Conservation (phyloP, 768 basidiomycete genomes). For the Mycena indigotica region DNA sequence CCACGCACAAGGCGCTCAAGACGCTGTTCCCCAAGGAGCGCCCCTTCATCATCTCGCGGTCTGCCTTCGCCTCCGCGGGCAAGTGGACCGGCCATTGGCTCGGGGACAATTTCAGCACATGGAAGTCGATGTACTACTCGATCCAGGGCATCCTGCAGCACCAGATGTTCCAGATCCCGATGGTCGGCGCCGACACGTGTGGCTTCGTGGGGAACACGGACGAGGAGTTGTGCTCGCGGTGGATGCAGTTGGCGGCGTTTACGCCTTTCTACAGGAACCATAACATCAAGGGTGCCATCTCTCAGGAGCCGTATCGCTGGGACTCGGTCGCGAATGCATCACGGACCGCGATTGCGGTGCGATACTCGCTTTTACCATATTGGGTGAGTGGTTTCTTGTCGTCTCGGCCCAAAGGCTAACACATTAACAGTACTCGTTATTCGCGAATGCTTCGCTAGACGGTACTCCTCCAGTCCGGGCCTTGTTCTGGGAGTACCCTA, state of each 20-base stretch:
- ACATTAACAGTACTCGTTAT: slow-evolving; percentile 61
- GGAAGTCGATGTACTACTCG: slow-evolving; percentile 69
- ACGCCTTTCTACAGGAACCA: slow-evolving; percentile 84
- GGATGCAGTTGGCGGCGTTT: slow-evolving; percentile 88
- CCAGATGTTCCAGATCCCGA: slow-evolving; percentile 81
- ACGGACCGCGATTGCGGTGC: slow-evolving; percentile 66
- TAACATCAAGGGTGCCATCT: slow-evolving; percentile 61
- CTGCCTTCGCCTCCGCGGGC: slow-evolving; percentile 68
- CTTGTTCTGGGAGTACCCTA: slow-evolving; percentile 77
- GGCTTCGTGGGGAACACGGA: slow-evolving; percentile 72
- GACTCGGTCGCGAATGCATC: slow-evolving; percentile 77
- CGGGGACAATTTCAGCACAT: slow-evolving; percentile 77
- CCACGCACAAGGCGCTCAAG: slow-evolving; percentile 62
- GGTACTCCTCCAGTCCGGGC: slow-evolving; percentile 77
- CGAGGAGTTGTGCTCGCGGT: slow-evolving; percentile 80
- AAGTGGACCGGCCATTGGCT: slow-evolving; percentile 79
- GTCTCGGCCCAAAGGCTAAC: slow-evolving; percentile 3
- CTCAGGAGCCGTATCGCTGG: slow-evolving; percentile 85
- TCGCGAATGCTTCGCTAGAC: slow-evolving; percentile 62
- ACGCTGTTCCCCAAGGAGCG: slow-evolving; percentile 57
- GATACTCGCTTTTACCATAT: slow-evolving; percentile 76
- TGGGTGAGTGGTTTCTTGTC: slow-evolving; percentile 54
- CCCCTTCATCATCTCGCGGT: slow-evolving; percentile 72
- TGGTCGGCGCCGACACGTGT: slow-evolving; percentile 81
- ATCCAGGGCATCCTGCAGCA: slow-evolving; percentile 82